A percentile compares a stretch with the other conserved stretches of the same genome.
Evolutionary conservation across 176 grass and related monocot genomes (phyloP).

Genomic region (Zoysia pacifica): DNA sequence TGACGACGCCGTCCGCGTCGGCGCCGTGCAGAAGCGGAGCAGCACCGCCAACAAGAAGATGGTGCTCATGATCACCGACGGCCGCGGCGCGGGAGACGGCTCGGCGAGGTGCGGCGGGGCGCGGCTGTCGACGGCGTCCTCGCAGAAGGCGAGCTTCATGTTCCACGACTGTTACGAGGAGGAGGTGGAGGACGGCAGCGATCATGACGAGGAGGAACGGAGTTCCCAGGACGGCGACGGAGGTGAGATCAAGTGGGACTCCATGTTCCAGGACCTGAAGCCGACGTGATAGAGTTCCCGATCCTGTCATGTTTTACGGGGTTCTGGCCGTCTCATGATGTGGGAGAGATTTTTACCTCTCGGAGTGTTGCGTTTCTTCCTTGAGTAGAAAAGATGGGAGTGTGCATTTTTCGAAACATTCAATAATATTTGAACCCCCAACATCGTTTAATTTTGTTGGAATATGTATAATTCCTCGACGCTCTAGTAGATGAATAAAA

Average conservation of each 20-base stretch:
- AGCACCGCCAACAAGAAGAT: slow-evolving; percentile 51
- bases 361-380: neutral
- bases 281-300: slow-evolving; percentile 43
- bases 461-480: neutral
- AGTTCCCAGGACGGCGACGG: neutral
- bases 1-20: slow-evolving; percentile 39
- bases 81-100: neutral
- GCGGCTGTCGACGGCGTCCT: slow-evolving; percentile 30
- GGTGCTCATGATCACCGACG: slow-evolving; percentile 66
- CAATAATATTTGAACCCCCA: slow-evolving; percentile 10
- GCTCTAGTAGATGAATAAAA: no score
- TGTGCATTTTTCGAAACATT: neutral
- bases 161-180: slow-evolving; percentile 46
- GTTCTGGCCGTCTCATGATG: neutral
- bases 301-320: neutral
- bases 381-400: neutral
- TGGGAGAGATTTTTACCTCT: slow-evolving; percentile 37
- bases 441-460: neutral
- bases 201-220: neutral
- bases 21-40: slow-evolving; percentile 41
- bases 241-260: slow-evolving; percentile 57
- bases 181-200: neutral
- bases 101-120: neutral
- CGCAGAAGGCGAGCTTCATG: slow-evolving; percentile 55
- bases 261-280: slow-evolving; percentile 65